Evolutionary conservation across 768 basidiomycete species (phyloP).

Genomic region (Solioccasus polychromus): DNA sequence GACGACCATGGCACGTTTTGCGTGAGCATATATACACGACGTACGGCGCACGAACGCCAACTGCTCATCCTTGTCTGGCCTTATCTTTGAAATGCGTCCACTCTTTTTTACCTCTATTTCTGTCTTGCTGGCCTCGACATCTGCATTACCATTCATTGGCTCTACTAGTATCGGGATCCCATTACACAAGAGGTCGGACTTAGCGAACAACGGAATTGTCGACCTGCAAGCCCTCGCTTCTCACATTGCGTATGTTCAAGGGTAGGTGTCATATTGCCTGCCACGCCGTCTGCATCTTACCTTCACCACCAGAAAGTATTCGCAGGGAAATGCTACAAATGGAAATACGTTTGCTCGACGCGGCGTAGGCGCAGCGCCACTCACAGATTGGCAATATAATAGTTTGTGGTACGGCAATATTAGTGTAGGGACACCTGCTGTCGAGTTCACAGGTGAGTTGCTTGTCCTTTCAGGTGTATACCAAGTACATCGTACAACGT

Average conservation of each 20-base stretch:
- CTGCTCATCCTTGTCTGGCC: background rate
- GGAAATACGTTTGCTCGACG: slow-evolving; percentile 7
- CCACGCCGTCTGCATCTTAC: background rate
- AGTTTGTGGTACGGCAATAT: slow-evolving; percentile 29
- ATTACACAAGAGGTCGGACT: slow-evolving; percentile 13
- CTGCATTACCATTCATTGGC: slow-evolving; percentile 13
- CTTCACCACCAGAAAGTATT: slow-evolving; percentile 16
- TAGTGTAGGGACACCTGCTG: slow-evolving; percentile 23
- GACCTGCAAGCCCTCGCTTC: slow-evolving; percentile 13
- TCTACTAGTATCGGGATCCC: slow-evolving; percentile 19
- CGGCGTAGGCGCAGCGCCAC: slow-evolving; percentile 2
- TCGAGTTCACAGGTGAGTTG: slow-evolving; percentile 18
- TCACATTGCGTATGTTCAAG: slow-evolving; percentile 14
- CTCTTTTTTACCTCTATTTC: slow-evolving; percentile 5
- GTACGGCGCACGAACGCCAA: background rate
- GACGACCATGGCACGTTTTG: background rate
- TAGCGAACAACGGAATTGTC: slow-evolving; percentile 14
- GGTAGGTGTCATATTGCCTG: slow-evolving; percentile 5
- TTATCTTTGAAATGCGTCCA: slow-evolving; percentile 10
- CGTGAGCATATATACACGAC: slow-evolving; percentile 4
- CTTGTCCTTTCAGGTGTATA: background rate
- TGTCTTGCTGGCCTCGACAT: slow-evolving; percentile 14
- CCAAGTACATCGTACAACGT: background rate
- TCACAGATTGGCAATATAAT: slow-evolving; percentile 11
- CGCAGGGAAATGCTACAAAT: slow-evolving; percentile 9